Evolutionary conservation across 1,284 basidiomycete genomes (phyloP).

Genomic region (Leccinum subrobustum): DNA sequence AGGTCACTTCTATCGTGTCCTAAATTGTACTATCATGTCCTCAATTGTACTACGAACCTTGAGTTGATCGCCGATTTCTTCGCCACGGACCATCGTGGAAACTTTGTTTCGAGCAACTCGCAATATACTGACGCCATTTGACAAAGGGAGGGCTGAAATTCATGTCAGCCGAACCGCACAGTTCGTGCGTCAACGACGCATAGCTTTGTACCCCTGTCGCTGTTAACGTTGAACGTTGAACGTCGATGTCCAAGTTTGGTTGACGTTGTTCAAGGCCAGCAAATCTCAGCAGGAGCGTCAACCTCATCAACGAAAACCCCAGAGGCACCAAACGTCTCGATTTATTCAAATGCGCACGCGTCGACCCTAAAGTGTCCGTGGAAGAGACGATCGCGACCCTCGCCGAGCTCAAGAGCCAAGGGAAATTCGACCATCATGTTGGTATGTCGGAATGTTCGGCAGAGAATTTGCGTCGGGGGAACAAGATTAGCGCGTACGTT

Average conservation of each 20-base stretch:
- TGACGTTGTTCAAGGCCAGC: too few species aligned
- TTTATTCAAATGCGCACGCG: too few species aligned
- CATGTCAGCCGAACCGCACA: not conserved
- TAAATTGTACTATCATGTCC: not conserved
- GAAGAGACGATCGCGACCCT: conserved; percentile 26
- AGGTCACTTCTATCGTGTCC: too few species aligned
- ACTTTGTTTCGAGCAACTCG: not conserved
- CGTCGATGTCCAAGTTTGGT: too few species aligned
- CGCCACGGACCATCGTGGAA: conserved; percentile 27
- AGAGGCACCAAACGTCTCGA: too few species aligned
- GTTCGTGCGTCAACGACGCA: too few species aligned
- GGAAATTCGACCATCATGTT: conserved; percentile 41
- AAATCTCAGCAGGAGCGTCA: too few species aligned
- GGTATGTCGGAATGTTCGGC: conserved; percentile 39
- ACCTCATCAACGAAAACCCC: too few species aligned
- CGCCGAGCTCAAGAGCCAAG: conserved; percentile 36
- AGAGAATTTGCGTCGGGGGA: conserved; percentile 47
- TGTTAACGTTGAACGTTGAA: too few species aligned
- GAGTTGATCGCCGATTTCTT: conserved; percentile 46
- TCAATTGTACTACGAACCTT: conserved; percentile 34
- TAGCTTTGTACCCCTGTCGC: too few species aligned
- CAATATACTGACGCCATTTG: not conserved
- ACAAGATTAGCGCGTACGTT: conserved; percentile 28
- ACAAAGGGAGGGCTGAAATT: conserved; percentile 11
- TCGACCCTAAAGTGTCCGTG: too few species aligned